Base-by-base conservation (phyloP, 208 protist species). In the Leishmania gerbilli region DNA sequence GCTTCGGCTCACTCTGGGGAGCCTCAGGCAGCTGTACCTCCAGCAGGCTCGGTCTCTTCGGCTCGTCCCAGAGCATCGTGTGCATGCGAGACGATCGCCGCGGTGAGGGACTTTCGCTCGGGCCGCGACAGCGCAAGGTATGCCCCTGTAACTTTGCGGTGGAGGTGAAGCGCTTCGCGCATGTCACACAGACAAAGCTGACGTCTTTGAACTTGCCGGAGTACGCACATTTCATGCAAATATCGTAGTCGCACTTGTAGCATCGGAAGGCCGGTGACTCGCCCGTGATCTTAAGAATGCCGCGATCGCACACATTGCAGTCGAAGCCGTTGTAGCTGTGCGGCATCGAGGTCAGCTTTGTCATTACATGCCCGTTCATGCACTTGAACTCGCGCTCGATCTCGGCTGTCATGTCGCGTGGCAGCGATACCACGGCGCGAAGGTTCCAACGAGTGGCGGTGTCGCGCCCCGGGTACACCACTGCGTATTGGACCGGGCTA, bases 161-260 rank as follows among this genome's bases (percentile, higher is more conserved):
- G 15, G 92, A 91, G 0, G 90, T 90, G 86, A 97, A 97, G 74
- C 92, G 92, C 76, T 97, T 97, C 17, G 83, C 81, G 80, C 94
- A 97, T 68, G 89, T 90, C n/a, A 91, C 86, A 67, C 94, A 97
- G 27, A 97, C 88, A 91, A 96, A 96, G 81, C 90, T 94, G 37
- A 96, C 91, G 51, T 95, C 92, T 80, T 93, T 94, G 64, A 93
- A 88, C 51, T 86, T 87, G 34, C 89, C 87, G n/a, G 88, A 87
- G 77, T 92, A 94, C 45, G 91, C 92, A 79, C 94, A 97, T 64
- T 91, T 87, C 84, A 91, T 89, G 81, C 94, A 97, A 65, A 97
- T 81, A 79, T 97, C 94, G 84, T 96, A 97, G 84, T 97, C 94
- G 80, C 94, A 97, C 87, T 96, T 96, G 81, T 95, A 93, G 84